phyloP scores from a whole-genome alignment of 495 filamentous ascomycete species.

The Xylaria cubensis region DNA sequence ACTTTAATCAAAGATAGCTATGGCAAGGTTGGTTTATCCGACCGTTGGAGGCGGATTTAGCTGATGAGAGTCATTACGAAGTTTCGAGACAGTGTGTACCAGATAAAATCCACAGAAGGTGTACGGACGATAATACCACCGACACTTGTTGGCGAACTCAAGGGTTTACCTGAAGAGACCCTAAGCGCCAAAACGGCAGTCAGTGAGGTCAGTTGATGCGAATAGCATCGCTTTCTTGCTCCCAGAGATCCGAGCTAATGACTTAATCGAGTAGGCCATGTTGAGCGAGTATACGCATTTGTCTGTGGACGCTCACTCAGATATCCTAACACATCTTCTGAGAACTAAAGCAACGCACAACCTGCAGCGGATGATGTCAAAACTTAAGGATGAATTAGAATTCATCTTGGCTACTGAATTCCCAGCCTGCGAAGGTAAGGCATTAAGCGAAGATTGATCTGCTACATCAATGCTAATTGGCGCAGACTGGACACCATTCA shows the following conservation, averaged over 20 bases:
- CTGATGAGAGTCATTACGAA: conserved; percentile 17
- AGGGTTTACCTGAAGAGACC: conserved; percentile 47
- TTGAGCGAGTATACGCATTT: conserved; percentile 47
- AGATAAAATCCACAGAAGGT: conserved; percentile 50
- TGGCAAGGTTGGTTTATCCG: conserved; percentile 34
- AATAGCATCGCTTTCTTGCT: not conserved
- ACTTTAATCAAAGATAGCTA: conserved; percentile 44
- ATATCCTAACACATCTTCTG: conserved; percentile 39
- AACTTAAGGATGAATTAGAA: conserved; percentile 44
- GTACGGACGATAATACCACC: conserved; percentile 45
- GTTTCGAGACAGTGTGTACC: conserved; percentile 46
- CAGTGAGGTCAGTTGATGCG: conserved; percentile 37
- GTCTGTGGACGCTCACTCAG: conserved; percentile 39
- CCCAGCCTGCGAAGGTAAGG: conserved; percentile 42
- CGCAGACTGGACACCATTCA: conserved; percentile 46
- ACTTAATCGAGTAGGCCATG: conserved; percentile 38
- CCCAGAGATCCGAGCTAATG: conserved; percentile 5
- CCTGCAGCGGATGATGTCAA: conserved; percentile 40
- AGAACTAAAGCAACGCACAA: conserved; percentile 44
- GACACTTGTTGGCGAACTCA: conserved; percentile 45
- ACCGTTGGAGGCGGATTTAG: not conserved
- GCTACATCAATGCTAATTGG: conserved; percentile 25
- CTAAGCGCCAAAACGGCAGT: conserved; percentile 47
- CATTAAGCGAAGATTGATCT: conserved; percentile 2
- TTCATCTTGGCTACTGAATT: conserved; percentile 43